A percentile compares a stretch with the other conserved stretches of the same genome.
Conservation (phyloP, 2,329 filamentous ascomycete species). For the Hysterium pulicare region DNA sequence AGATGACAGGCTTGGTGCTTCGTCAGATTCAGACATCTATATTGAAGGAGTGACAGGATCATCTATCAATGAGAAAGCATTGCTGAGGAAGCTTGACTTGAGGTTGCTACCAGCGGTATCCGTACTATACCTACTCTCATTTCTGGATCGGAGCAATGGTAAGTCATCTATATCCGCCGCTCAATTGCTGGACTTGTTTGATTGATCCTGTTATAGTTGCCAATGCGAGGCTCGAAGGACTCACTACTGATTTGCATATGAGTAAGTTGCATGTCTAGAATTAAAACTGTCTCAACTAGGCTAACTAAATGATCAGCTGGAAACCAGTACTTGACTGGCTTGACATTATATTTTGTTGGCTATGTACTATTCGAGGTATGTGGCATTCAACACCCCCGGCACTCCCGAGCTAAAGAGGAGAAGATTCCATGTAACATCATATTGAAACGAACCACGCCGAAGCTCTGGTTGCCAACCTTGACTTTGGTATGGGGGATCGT, state of each 20-base stretch:
- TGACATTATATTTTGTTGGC: conserved; percentile 63
- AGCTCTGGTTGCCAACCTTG: conserved; percentile 44
- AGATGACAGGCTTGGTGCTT: conserved; percentile 13
- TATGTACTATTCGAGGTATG: conserved; percentile 46
- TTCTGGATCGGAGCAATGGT: conserved; percentile 38
- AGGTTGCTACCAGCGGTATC: conserved; percentile 43
- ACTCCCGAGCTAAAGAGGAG: conserved; percentile 1
- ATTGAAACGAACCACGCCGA: conserved; percentile 58
- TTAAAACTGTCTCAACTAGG: neutral
- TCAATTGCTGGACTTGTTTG: too few species aligned
- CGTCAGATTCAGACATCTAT: conserved; percentile 21
- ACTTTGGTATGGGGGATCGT: conserved; percentile 50
- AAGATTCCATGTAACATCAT: conserved; percentile 60
- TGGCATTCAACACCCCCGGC: neutral
- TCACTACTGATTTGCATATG: conserved; percentile 29
- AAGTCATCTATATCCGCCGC: too few species aligned
- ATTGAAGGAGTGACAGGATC: conserved; percentile 17
- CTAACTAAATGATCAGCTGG: conserved; percentile 14
- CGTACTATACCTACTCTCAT: conserved; percentile 39
- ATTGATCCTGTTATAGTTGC: conserved; percentile 21
- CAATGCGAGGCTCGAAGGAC: conserved; percentile 47
- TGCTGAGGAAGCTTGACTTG: conserved; percentile 55
- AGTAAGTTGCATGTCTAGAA: conserved; percentile 9
- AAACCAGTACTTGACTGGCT: conserved; percentile 59
- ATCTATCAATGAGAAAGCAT: conserved; percentile 52